A percentile compares a stretch with the other conserved stretches of the same genome.
Evolutionary conservation across 2,329 filamentous ascomycete species (phyloP).

Genomic region (Fonsecaea multimorphosa): DNA sequence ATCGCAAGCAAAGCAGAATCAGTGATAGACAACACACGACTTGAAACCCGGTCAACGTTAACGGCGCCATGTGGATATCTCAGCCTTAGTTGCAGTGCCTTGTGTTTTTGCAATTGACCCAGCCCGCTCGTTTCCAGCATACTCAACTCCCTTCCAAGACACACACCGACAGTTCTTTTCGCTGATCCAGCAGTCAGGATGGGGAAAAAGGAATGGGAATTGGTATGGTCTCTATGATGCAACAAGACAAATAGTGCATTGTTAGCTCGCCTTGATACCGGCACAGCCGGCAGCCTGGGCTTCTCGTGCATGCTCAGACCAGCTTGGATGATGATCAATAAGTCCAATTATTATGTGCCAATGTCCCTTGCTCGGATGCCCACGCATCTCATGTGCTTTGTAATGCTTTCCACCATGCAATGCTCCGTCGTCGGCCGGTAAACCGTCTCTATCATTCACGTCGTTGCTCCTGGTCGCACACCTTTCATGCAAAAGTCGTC

Average conservation of each 20-base stretch:
- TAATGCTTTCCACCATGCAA: slow-evolving; percentile 3
- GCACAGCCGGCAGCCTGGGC: neutral
- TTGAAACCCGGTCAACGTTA: no score
- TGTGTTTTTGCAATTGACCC: neutral
- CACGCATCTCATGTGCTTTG: neutral
- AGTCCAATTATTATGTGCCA: slow-evolving; percentile 6
- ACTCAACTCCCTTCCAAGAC: neutral
- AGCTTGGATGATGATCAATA: neutral
- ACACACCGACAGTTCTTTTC: neutral
- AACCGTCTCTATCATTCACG: slow-evolving; percentile 1
- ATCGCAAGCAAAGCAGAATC: no score
- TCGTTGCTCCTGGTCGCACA: neutral
- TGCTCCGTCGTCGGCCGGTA: neutral
- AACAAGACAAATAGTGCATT: neutral
- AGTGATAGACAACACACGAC: no score
- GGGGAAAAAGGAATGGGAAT: neutral
- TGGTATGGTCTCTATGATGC: neutral
- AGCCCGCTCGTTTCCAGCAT: neutral
- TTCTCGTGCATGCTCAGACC: neutral
- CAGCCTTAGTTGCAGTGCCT: neutral
- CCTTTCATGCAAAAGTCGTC: neutral
- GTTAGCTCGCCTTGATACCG: neutral
- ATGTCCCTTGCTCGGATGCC: neutral
- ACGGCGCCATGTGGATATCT: neutral
- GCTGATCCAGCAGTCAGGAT: neutral